Percentiles rank a stretch among this genome's conserved stretches.
Evolutionary conservation across 106 monocot genomes (phyloP).

Genomic region (Allium cepa): DNA sequence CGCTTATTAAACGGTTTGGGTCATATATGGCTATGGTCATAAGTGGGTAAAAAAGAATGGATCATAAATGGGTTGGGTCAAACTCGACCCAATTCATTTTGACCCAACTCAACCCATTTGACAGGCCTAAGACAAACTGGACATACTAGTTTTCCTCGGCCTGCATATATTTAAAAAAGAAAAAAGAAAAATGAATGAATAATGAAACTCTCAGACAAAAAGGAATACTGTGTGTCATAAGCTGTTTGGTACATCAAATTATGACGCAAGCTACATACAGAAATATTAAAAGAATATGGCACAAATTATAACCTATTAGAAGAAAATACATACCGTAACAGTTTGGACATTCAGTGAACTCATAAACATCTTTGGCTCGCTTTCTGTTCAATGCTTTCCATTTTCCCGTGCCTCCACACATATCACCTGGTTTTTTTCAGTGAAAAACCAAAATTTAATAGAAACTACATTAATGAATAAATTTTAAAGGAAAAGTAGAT

Average conservation of each 20-base stretch:
- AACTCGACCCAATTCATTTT: too few relatives aligned
- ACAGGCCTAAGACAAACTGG: too few relatives aligned
- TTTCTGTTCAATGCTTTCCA: constrained; percentile 98
- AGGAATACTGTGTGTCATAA: background rate
- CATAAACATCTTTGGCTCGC: constrained; percentile 95
- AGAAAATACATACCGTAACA: constrained; percentile 64
- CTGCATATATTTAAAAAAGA: constrained; percentile 19
- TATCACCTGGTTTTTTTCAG: constrained; percentile 54
- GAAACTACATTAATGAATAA: background rate
- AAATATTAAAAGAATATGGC: too few relatives aligned
- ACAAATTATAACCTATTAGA: background rate
- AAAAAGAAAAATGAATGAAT: background rate
- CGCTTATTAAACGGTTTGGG: too few relatives aligned
- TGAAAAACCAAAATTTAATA: background rate
- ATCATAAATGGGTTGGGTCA: too few relatives aligned
- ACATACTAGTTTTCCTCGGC: constrained; percentile 88
- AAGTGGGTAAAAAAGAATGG: too few relatives aligned
- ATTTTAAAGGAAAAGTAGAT: background rate
- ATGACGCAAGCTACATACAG: too few relatives aligned
- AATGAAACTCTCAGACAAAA: background rate
- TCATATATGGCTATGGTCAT: too few relatives aligned
- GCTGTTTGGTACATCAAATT: background rate
- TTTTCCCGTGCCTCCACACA: constrained; percentile 96
- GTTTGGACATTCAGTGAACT: constrained; percentile 95
- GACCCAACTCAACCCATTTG: too few relatives aligned